Evolutionary conservation across 108 stramenopile species (phyloP).

Genomic region (Cyclostephanos tholiformis): DNA sequence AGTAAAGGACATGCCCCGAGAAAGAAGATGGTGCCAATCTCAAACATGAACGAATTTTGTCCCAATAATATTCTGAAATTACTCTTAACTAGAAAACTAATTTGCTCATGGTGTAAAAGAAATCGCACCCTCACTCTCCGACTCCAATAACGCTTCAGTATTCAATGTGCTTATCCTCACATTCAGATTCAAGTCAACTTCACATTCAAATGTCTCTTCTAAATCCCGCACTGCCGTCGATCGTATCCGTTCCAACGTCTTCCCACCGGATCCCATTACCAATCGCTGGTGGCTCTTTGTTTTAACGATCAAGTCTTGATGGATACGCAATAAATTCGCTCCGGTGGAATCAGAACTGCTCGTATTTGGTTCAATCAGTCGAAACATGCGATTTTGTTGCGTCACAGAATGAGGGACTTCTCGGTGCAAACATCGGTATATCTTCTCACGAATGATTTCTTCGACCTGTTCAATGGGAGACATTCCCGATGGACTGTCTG

Average conservation of each 20-base stretch:
- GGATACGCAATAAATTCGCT: conserved; percentile 52
- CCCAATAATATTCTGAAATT: not conserved
- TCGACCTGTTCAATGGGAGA: conserved; percentile 68
- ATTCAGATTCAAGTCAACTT: conserved; percentile 62
- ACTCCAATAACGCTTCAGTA: conserved; percentile 34
- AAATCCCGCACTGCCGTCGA: conserved; percentile 64
- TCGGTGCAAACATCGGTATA: conserved; percentile 85
- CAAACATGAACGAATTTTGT: no score
- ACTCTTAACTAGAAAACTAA: not conserved
- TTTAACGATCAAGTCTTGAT: conserved; percentile 79
- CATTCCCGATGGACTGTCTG: conserved; percentile 62
- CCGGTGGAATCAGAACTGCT: conserved; percentile 25
- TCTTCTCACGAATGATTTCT: conserved; percentile 90
- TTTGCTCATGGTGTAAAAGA: conserved; percentile 1
- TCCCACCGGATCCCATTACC: conserved; percentile 64
- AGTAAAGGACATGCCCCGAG: no score
- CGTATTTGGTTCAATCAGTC: conserved; percentile 24
- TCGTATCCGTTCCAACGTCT: conserved; percentile 71
- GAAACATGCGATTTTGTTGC: conserved; percentile 58
- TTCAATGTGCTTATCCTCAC: conserved; percentile 65
- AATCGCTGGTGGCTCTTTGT: conserved; percentile 77
- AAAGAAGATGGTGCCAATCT: no score
- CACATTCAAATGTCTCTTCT: conserved; percentile 61
- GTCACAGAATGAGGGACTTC: conserved; percentile 71
- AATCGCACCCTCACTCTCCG: conserved; percentile 36